Evolutionary conservation across 495 filamentous ascomycete genomes (phyloP).

Genomic region (Chaetomidium leptoderma): DNA sequence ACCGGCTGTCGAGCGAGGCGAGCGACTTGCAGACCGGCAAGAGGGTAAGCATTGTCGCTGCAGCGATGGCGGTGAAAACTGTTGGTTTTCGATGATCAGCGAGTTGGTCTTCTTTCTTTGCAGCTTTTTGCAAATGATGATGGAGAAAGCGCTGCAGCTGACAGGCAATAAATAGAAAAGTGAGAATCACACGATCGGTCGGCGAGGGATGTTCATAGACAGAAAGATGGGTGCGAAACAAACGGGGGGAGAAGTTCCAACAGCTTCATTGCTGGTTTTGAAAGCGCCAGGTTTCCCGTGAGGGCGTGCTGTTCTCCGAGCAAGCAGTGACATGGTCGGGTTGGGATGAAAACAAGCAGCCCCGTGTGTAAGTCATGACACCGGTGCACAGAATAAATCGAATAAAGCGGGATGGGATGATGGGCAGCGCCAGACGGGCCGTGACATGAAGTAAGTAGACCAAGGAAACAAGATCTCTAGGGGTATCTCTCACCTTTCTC

Average conservation of each 20-base stretch:
- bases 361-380: slow-evolving; percentile 3
- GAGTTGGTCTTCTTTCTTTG: background rate
- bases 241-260: too few relatives aligned
- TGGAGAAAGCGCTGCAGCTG: background rate
- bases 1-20: background rate
- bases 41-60: slow-evolving; percentile 9
- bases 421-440: background rate
- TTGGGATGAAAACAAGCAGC: slow-evolving; percentile 14
- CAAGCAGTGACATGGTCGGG: background rate
- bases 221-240: background rate
- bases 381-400: background rate
- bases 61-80: slow-evolving; percentile 3
- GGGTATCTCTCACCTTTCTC: slow-evolving; percentile 3
- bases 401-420: too few relatives aligned
- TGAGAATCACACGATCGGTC: background rate
- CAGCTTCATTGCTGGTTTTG: background rate
- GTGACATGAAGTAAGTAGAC: background rate
- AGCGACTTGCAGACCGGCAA: slow-evolving; percentile 6
- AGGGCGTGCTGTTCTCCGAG: background rate
- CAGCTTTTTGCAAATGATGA: background rate
- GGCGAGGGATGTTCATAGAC: background rate
- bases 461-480: background rate
- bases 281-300: background rate
- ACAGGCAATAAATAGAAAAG: background rate
- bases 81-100: background rate